A percentile compares a stretch with the other conserved stretches of the same genome.
Evolutionary conservation across 1,139 yeast genomes (phyloP).

Genomic region (Debaryomyces robertsiae): DNA sequence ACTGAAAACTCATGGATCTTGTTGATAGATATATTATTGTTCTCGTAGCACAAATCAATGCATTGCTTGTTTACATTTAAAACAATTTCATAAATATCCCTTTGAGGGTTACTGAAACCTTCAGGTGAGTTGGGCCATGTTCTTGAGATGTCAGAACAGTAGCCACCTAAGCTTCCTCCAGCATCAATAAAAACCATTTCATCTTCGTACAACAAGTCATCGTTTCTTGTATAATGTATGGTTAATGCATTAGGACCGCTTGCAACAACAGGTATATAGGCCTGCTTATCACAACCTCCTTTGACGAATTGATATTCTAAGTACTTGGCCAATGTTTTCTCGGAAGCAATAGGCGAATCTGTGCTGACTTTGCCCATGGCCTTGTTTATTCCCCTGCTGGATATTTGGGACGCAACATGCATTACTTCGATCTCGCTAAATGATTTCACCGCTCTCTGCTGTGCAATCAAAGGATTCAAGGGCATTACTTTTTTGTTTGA

Average conservation of each 20-base stretch:
- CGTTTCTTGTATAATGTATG: constrained; percentile 89
- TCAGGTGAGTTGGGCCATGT: constrained; percentile 87
- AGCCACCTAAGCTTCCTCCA: constrained; percentile 91
- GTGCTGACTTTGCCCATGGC: constrained; percentile 68
- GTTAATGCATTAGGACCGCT: constrained; percentile 86
- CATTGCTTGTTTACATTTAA: constrained; percentile 79
- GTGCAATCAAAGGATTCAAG: constrained; percentile 52
- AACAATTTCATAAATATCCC: constrained; percentile 86
- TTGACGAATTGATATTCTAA: constrained; percentile 79
- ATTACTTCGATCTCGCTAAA: constrained; percentile 73
- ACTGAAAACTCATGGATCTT: constrained; percentile 78
- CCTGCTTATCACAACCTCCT: constrained; percentile 88
- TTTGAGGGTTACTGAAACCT: constrained; percentile 74
- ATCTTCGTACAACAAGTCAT: constrained; percentile 69
- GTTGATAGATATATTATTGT: constrained; percentile 58
- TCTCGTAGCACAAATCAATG: constrained; percentile 64
- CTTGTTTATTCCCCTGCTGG: constrained; percentile 79
- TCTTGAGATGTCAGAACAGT: constrained; percentile 92
- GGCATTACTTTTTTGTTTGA: constrained; percentile 44
- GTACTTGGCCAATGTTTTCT: constrained; percentile 77
- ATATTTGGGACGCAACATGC: constrained; percentile 80
- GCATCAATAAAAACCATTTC: constrained; percentile 95
- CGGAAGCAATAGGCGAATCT: constrained; percentile 55
- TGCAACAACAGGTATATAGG: constrained; percentile 96
- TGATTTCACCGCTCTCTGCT: constrained; percentile 70